Conservation (phyloP, 768 basidiomycete genomes). For the Boletus insuetus region DNA sequence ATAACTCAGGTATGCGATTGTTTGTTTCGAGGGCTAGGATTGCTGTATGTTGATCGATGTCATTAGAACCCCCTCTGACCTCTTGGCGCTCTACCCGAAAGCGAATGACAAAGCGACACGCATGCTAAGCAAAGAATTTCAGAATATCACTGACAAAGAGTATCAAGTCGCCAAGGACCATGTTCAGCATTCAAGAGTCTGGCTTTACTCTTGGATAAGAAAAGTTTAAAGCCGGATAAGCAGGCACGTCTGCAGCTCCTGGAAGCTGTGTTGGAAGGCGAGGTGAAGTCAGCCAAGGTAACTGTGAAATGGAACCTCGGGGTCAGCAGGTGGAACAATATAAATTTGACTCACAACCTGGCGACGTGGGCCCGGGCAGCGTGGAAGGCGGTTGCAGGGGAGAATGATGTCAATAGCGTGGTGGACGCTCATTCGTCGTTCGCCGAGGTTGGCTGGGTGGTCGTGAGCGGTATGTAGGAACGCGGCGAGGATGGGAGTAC, state of each 20-base stretch:
- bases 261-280: slow-evolving; percentile 1
- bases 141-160: slow-evolving; percentile 5
- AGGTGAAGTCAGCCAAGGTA: slow-evolving; percentile 3
- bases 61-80: slow-evolving; percentile 3
- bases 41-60: background rate
- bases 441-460: too few relatives aligned
- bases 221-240: background rate
- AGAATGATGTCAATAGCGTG: background rate
- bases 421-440: background rate
- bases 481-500: too few relatives aligned
- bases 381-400: background rate
- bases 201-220: background rate
- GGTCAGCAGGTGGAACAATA: too few relatives aligned
- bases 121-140: background rate
- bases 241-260: background rate
- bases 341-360: background rate
- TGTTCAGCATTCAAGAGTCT: slow-evolving; percentile 13
- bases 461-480: too few relatives aligned
- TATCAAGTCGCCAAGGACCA: slow-evolving; percentile 15
- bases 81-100: slow-evolving; percentile 14
- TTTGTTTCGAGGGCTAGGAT: too few relatives aligned
- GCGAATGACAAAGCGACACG: background rate
- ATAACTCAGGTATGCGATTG: slow-evolving; percentile 3
- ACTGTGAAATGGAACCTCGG: background rate
- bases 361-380: too few relatives aligned